A percentile compares a stretch with the other conserved stretches of the same genome.
phyloP scores from a whole-genome alignment of 2,329 filamentous ascomycete genomes.

The Epichloe coenophiala region DNA sequence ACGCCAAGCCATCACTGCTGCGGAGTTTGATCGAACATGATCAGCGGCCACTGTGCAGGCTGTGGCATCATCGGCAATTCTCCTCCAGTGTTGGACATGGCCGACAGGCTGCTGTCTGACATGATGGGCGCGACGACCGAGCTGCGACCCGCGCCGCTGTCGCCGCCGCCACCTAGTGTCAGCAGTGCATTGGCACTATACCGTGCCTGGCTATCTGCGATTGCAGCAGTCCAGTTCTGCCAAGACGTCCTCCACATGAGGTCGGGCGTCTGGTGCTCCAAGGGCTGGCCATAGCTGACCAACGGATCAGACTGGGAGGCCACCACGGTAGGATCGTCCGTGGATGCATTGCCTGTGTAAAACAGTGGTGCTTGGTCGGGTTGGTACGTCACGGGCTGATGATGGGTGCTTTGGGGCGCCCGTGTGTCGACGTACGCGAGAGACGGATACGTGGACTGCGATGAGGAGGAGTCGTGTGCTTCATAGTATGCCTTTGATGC shows the following conservation, averaged over 20 bases:
- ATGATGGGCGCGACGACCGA: constrained; percentile 1
- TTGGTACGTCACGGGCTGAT: constrained; percentile 11
- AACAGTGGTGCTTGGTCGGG: constrained; percentile 14
- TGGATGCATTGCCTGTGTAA: constrained; percentile 12
- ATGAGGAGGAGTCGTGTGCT: constrained; percentile 10
- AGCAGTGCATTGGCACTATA: constrained; percentile 36
- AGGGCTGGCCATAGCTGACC: constrained; percentile 26
- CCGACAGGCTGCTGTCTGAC: constrained; percentile 1
- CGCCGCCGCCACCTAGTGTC: constrained; percentile 24
- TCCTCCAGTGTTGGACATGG: background rate
- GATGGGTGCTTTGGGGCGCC: background rate
- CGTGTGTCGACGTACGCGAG: constrained; percentile 17
- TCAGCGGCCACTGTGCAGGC: constrained; percentile 17
- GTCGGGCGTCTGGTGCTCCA: constrained; percentile 15
- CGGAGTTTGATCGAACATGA: constrained; percentile 17
- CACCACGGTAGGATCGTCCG: constrained; percentile 9
- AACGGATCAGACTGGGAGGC: constrained; percentile 23
- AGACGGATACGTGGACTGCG: constrained; percentile 16
- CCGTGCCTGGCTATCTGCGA: constrained; percentile 34
- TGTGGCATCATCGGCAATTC: constrained; percentile 16
- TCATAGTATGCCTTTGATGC: constrained; percentile 19
- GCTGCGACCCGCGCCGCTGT: background rate
- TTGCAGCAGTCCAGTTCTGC: constrained; percentile 41
- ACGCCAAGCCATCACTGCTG: constrained; percentile 1
- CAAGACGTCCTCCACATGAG: constrained; percentile 32